Conservation (phyloP, 179 eudicot genomes). For the Amaranthus tricolor region DNA sequence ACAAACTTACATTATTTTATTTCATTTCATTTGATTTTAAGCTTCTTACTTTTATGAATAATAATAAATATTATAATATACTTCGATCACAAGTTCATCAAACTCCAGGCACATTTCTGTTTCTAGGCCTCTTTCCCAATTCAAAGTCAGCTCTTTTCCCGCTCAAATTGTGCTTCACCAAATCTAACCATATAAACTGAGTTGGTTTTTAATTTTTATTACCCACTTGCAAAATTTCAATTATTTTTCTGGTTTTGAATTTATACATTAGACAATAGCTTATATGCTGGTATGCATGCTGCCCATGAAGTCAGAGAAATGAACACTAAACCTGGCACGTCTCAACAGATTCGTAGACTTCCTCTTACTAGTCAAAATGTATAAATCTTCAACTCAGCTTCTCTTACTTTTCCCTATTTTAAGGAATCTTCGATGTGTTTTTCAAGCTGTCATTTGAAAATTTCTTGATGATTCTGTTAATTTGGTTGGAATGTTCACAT, state of each 20-base stretch:
- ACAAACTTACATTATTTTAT: too few species aligned
- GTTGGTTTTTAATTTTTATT: background rate
- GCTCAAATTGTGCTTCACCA: constrained; percentile 15
- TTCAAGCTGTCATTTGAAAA: constrained; percentile 23
- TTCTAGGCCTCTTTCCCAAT: constrained; percentile 14
- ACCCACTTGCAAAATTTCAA: constrained; percentile 14
- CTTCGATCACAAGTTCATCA: background rate
- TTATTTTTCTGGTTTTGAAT: constrained; percentile 8
- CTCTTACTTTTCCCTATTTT: too few species aligned
- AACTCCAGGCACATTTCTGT: constrained; percentile 18
- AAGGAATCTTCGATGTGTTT: background rate
- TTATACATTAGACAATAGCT: background rate
- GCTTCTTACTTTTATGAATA: too few species aligned
- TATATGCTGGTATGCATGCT: constrained; percentile 23
- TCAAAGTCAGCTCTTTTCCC: constrained; percentile 18
- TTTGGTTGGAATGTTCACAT: background rate
- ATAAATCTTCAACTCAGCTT: constrained; percentile 12
- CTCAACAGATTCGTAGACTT: constrained; percentile 28
- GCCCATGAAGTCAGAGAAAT: constrained; percentile 30
- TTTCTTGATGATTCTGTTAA: constrained; percentile 12
- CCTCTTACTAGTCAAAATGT: constrained; percentile 31
- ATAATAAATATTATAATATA: too few species aligned
- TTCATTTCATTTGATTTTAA: too few species aligned
- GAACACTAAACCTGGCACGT: constrained; percentile 43
- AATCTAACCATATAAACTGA: background rate